Base-by-base conservation (phyloP, 257 asterid genomes). In the Solanum pennellii region DNA sequence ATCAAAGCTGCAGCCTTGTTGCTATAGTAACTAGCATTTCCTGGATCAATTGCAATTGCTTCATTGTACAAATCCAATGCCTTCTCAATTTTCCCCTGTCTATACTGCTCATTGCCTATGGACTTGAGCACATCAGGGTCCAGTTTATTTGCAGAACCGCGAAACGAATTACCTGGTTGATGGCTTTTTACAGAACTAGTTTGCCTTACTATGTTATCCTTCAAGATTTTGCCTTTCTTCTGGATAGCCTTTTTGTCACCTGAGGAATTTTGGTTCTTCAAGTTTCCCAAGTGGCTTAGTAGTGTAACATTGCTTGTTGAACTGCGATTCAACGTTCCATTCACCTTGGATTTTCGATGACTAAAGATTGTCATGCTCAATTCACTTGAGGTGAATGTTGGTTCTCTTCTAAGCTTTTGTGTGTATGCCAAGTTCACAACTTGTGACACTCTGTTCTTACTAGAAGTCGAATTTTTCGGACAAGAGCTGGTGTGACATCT, bases 1-100 rank as follows among this genome's bases (percentile, higher is more conserved):
- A 94, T 93, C 14, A 95, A 87, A 2, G 98, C 97, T 9, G 98
- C 98, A 41, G 97, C 92, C 85, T 94, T 95, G 91, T 95, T 95
- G 94, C 98, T 94, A 56, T 96, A 56, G 39, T 94, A 95, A 29
- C 96, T 90, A n/a, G 98, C 98, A 92, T 95, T 95, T 35, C 91
- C 89, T 3, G 98, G 93, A 62, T 94, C 95, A 35, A 95, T 91
- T 20, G 96, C 91, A 69, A 95, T 94, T 1, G 97, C 98, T 8
- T 96, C 95, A 27, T 95, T 96, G 83, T 95, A 95, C n/a, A 94
- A 85, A 29, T 95, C 92, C 75, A 95, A 82, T 3, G 98, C 97
- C 52, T 93, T 97, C 5, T 95, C 95, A 79, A 95, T 91, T 52
- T 93, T 92, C 5, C 96, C 96, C 37, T 91, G 94, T 88, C 92